Percentiles rank a stretch among this genome's conserved stretches.
Conservation (phyloP, 768 basidiomycete genomes). For the Lentinus tigrinus region DNA sequence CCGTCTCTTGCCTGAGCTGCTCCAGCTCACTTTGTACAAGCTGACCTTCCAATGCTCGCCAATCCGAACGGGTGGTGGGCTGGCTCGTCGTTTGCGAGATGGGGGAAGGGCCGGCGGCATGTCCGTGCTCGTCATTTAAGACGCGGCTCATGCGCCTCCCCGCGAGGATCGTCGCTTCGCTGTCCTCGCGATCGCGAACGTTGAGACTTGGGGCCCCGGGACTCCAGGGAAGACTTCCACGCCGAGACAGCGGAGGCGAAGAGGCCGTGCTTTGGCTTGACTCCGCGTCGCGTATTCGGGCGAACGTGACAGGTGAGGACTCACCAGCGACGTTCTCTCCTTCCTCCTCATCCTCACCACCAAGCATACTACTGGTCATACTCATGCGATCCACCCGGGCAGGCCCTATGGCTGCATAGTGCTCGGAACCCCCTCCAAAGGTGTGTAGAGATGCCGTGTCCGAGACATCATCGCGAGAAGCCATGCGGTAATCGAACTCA, state of each 20-base stretch:
- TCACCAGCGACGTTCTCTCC: slow-evolving; percentile 4
- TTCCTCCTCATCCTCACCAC: slow-evolving; percentile 18
- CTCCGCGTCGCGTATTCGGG: slow-evolving; percentile 12
- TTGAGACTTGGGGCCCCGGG: slow-evolving; percentile 34
- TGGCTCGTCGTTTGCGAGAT: slow-evolving; percentile 47
- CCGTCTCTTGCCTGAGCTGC: slow-evolving; percentile 1
- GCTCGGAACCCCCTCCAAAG: slow-evolving; percentile 40
- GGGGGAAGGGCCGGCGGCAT: slow-evolving; percentile 1
- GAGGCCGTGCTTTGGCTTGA: slow-evolving; percentile 4
- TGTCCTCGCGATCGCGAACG: slow-evolving; percentile 54
- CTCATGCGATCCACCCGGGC: slow-evolving; percentile 28
- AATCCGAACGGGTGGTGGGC: slow-evolving; percentile 42
- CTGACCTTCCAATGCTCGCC: slow-evolving; percentile 49
- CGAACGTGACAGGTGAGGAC: slow-evolving; percentile 15
- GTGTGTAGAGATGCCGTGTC: slow-evolving; percentile 51
- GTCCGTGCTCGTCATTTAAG: slow-evolving; percentile 46
- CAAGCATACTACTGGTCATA: slow-evolving; percentile 41
- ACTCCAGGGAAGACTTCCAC: slow-evolving; percentile 63
- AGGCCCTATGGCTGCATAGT: slow-evolving; percentile 5
- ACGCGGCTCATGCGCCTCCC: slow-evolving; percentile 55
- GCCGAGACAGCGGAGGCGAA: slow-evolving; percentile 30
- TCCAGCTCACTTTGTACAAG: slow-evolving; percentile 22
- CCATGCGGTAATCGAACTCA: slow-evolving; percentile 29
- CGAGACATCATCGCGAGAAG: slow-evolving; percentile 26
- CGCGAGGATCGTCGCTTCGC: slow-evolving; percentile 47